A percentile compares a stretch with the other conserved stretches of the same genome.
These are phyloP conservation scores for Aspergillus awamori DNA, from an alignment of 2,329 filamentous ascomycete genomes.

Conservation along the genomic window DNA sequence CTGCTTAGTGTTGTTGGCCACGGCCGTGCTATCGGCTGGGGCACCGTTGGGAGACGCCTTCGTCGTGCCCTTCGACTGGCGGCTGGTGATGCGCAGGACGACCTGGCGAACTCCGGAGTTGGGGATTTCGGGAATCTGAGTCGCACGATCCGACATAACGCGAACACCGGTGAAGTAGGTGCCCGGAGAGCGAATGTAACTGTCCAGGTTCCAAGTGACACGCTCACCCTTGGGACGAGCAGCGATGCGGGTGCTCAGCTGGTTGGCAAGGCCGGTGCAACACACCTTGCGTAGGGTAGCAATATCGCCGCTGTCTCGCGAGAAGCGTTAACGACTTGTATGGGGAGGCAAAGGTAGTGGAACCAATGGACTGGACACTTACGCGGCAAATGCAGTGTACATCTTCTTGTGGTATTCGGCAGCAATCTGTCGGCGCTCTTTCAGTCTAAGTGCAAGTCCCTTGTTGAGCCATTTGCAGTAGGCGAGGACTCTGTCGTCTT, in stretches of 20 bases:
- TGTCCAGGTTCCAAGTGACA: conserved; percentile 42
- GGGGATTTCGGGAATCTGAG: conserved; percentile 42
- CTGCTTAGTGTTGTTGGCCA: conserved; percentile 33
- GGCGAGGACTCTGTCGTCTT: conserved; percentile 29
- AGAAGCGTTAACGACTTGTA: conserved; percentile 13
- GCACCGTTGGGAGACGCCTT: conserved; percentile 17
- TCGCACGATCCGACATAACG: conserved; percentile 46
- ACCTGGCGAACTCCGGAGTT: conserved; percentile 46
- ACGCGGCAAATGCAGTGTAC: conserved; percentile 52
- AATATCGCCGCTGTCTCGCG: conserved; percentile 38
- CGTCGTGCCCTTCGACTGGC: conserved; percentile 35
- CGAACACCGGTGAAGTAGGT: conserved; percentile 42
- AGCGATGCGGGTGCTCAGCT: conserved; percentile 39
- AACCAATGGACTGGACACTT: conserved; percentile 25
- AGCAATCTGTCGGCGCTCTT: conserved; percentile 41
- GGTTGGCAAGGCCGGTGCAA: conserved; percentile 41
- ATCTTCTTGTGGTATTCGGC: conserved; percentile 48
- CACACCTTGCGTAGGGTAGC: conserved; percentile 39
- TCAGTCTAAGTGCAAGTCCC: conserved; percentile 38
- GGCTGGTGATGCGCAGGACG: conserved; percentile 42
- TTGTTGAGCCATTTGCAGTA: conserved; percentile 39
- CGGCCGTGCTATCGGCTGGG: not conserved
- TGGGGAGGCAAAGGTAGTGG: not conserved
- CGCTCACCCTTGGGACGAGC: conserved; percentile 35
- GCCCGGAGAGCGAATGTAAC: conserved; percentile 40